Conservation (phyloP, 2,329 filamentous ascomycete species). For the Diaporthe sp. region DNA sequence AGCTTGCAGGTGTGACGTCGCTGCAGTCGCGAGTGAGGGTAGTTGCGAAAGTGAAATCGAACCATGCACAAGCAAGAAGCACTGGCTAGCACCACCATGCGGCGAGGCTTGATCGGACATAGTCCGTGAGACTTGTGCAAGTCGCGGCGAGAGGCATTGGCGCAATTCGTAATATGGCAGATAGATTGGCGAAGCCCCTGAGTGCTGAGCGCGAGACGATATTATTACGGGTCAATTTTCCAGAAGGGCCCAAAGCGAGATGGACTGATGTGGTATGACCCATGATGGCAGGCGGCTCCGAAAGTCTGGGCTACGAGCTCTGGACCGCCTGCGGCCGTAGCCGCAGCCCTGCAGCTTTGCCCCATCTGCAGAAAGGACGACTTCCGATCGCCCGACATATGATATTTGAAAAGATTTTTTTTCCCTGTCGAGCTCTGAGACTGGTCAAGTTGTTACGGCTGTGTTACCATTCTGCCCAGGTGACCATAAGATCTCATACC, state of each 20-base stretch:
- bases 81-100: constrained; percentile 9
- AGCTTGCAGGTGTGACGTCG: constrained; percentile 28
- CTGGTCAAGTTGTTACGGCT: not conserved
- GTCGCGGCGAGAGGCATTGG: not conserved
- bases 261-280: constrained; percentile 36
- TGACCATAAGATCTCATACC: not conserved
- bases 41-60: constrained; percentile 1
- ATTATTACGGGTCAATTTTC: constrained; percentile 32
- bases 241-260: constrained; percentile 20
- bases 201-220: constrained; percentile 12
- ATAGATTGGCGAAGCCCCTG: constrained; percentile 34
- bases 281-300: not conserved
- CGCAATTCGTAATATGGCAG: not conserved
- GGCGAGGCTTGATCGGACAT: constrained; percentile 13
- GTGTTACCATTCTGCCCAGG: not conserved
- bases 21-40: not conserved
- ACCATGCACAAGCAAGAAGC: constrained; percentile 14
- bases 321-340: constrained; percentile 3
- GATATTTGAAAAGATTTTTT: not conserved
- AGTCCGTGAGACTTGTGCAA: constrained; percentile 15
- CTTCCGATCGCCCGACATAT: constrained; percentile 20
- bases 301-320: not conserved
- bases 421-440: not conserved
- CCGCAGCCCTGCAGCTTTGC: not conserved
- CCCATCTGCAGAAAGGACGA: not conserved